Evolutionary conservation across 768 basidiomycete species (phyloP).

Genomic region (Podaxis rugospora): DNA sequence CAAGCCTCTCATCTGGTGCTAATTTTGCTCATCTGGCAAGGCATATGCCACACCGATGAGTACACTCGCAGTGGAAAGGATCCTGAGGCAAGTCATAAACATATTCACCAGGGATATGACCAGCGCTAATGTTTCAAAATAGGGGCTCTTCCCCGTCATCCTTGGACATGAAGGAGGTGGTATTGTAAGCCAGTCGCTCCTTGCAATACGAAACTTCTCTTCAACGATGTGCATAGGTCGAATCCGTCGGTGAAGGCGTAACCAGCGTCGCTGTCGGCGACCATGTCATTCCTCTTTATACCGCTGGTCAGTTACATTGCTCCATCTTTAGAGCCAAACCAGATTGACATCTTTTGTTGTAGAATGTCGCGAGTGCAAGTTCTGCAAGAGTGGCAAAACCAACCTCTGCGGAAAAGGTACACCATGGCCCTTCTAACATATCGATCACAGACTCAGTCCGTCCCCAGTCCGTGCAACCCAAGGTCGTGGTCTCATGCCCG

Average conservation of each 20-base stretch:
- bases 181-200: conserved; percentile 49
- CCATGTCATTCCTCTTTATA: conserved; percentile 96
- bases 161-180: conserved; percentile 95
- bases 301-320: conserved; percentile 58
- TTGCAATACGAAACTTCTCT: conserved; percentile 8
- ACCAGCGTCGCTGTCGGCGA: conserved; percentile 74
- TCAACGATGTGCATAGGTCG: conserved; percentile 54
- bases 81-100: conserved; percentile 61
- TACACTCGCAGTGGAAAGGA: conserved; percentile 96
- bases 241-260: conserved; percentile 97
- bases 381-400: conserved; percentile 97
- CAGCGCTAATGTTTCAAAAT: conserved; percentile 11
- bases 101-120: not conserved
- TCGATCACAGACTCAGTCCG: not conserved
- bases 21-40: conserved; percentile 26
- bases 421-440: not conserved
- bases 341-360: not conserved
- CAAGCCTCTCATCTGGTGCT: not conserved
- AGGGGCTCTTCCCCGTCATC: conserved; percentile 90
- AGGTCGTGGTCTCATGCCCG: conserved; percentile 94
- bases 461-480: conserved; percentile 82
- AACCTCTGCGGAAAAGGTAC: conserved; percentile 94
- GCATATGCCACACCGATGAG: conserved; percentile 97
- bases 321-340: not conserved
- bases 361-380: conserved; percentile 97